These are phyloP conservation scores for Erysiphe pulchra DNA, from an alignment of 2,329 filamentous ascomycete species.

Conservation along the genomic window DNA sequence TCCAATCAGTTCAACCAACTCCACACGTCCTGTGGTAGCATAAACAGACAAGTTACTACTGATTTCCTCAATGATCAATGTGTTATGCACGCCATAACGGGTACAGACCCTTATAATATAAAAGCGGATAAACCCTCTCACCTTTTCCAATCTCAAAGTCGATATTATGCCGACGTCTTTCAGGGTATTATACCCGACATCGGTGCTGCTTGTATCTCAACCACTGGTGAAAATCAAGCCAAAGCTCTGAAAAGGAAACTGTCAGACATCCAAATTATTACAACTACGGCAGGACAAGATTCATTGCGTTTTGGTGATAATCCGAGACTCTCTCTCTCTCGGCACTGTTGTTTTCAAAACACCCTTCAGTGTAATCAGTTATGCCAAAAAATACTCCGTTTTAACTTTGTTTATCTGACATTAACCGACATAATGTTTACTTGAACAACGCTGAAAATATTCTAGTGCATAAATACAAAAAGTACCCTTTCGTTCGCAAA, in stretches of 20 bases:
- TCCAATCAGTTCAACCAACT: slow-evolving; percentile 2
- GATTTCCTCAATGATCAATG: not conserved
- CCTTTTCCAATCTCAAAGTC: not conserved
- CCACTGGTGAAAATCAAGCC: not conserved
- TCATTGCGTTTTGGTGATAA: not conserved
- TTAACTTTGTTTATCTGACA: not conserved
- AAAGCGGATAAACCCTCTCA: not conserved
- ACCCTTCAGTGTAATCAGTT: not conserved
- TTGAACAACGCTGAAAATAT: not conserved
- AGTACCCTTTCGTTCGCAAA: not conserved
- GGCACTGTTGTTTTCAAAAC: not conserved
- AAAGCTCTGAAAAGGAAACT: not conserved
- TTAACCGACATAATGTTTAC: not conserved
- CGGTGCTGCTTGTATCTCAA: not conserved
- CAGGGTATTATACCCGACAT: not conserved
- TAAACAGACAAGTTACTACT: not conserved
- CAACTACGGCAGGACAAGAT: not conserved
- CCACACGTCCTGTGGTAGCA: not conserved
- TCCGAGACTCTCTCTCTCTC: not conserved
- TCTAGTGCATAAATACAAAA: not conserved
- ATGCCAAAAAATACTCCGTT: not conserved
- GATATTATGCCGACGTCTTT: not conserved
- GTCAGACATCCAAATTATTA: not conserved
- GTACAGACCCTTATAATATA: not conserved
- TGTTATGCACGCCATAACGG: not conserved